A percentile compares a stretch with the other conserved stretches of the same genome.
Conservation (phyloP, 495 filamentous ascomycete species). For the Trichoderma virens region DNA sequence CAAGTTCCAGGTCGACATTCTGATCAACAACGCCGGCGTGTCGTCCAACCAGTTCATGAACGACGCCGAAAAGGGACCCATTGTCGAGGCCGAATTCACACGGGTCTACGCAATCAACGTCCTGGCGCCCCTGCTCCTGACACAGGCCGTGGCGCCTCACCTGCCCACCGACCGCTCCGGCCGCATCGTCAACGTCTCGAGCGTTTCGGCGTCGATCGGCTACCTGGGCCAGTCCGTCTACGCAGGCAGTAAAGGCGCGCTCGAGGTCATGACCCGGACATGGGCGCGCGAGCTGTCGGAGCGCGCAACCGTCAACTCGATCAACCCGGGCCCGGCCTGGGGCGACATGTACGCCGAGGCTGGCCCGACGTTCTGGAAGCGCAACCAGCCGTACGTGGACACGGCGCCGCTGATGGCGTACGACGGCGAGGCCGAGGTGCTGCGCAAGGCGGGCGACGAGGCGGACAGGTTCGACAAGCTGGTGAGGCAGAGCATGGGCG, state of each 20-base stretch:
- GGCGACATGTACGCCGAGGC: constrained; percentile 58
- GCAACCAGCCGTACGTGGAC: constrained; percentile 49
- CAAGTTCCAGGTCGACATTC: constrained; percentile 68
- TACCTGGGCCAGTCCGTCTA: constrained; percentile 70
- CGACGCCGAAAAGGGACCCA: constrained; percentile 21
- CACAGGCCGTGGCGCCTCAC: constrained; percentile 60
- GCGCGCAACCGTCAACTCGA: constrained; percentile 70
- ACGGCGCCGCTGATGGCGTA: constrained; percentile 50
- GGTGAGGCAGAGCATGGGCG: constrained; percentile 33
- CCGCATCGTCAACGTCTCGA: constrained; percentile 71
- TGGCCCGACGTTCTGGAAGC: constrained; percentile 30
- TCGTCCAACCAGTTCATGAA: constrained; percentile 48
- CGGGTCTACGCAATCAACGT: constrained; percentile 76
- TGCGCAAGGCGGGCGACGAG: constrained; percentile 47
- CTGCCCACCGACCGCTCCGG: constrained; percentile 68
- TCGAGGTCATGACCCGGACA: constrained; percentile 88
- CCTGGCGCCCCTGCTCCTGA: constrained; percentile 72
- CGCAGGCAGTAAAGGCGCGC: constrained; percentile 79
- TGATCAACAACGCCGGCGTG: constrained; percentile 27
- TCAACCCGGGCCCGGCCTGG: constrained; percentile 83
- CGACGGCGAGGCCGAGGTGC: constrained; percentile 21
- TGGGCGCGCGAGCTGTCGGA: constrained; percentile 79
- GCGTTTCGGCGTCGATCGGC: constrained; percentile 59
- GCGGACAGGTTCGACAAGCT: constrained; percentile 48
- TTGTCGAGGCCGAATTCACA: constrained; percentile 55